Evolutionary conservation across 1,139 yeast genomes (phyloP).

Genomic region (Candida sanyaensis): DNA sequence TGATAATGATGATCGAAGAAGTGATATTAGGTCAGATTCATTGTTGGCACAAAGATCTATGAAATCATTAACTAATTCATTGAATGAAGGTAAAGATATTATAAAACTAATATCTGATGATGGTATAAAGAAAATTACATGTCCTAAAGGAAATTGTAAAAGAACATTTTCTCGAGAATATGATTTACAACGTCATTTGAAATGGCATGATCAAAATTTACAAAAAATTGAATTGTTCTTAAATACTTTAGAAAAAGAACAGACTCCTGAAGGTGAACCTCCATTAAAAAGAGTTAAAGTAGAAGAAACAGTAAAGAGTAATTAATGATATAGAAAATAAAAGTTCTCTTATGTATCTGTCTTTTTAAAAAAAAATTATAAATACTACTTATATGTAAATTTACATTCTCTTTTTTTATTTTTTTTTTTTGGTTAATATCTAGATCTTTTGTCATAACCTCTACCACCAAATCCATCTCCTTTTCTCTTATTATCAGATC

Average conservation of each 20-base stretch:
- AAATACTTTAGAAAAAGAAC: conserved; percentile 25
- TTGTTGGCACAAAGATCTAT: conserved; percentile 27
- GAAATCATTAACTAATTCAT: conserved; percentile 24
- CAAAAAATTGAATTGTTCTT: conserved; percentile 34
- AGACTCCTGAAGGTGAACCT: conserved; percentile 10
- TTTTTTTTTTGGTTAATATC: conserved; percentile 19
- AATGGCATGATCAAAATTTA: conserved; percentile 52
- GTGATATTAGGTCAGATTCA: conserved; percentile 16
- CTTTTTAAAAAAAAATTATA: too few species aligned
- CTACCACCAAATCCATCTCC: conserved; percentile 25
- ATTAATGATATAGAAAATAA: neutral
- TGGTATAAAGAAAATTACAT: conserved; percentile 35
- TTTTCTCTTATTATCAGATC: conserved; percentile 26
- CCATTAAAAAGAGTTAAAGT: conserved; percentile 8
- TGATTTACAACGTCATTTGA: conserved; percentile 54
- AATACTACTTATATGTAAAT: too few species aligned
- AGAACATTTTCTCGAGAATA: conserved; percentile 48
- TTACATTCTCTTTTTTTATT: too few species aligned
- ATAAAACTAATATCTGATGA: conserved; percentile 40
- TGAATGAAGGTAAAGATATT: conserved; percentile 27
- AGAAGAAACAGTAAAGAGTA: conserved; percentile 5
- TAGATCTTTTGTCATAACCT: conserved; percentile 34
- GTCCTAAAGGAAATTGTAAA: conserved; percentile 50
- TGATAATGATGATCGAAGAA: conserved; percentile 9
- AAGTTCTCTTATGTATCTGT: too few species aligned